A percentile compares a stretch with the other conserved stretches of the same genome.
These are phyloP conservation scores for Candida pseudofarinosa DNA, from an alignment of 805 yeast species.

Conservation along the genomic window DNA sequence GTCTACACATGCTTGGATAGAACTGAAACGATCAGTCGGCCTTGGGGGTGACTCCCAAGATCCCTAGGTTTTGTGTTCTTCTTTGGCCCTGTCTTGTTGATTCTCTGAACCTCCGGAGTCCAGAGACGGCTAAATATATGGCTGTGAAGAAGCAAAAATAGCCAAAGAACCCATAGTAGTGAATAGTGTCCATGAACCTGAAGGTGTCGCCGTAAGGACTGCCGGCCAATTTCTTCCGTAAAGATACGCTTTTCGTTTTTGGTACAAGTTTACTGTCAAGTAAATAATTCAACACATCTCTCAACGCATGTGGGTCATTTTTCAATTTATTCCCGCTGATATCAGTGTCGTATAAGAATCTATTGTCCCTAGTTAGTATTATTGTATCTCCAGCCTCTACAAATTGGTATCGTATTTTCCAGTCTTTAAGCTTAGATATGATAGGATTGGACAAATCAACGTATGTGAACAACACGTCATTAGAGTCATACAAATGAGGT, in stretches of 20 bases:
- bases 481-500: constrained; percentile 43
- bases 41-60: constrained; percentile 18
- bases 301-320: constrained; percentile 27
- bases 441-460: constrained; percentile 44
- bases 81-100: constrained; percentile 4
- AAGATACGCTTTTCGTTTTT: constrained; percentile 4
- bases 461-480: constrained; percentile 43
- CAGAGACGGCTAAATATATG: constrained; percentile 8
- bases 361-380: constrained; percentile 44
- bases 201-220: constrained; percentile 40
- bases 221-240: constrained; percentile 30
- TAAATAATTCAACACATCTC: constrained; percentile 35
- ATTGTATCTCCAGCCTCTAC: constrained; percentile 54
- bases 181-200: constrained; percentile 42
- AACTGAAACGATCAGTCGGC: constrained; percentile 11
- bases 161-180: constrained; percentile 41
- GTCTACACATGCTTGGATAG: constrained; percentile 16
- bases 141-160: constrained; percentile 23
- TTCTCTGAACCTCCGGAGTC: constrained; percentile 2
- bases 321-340: constrained; percentile 33
- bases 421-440: constrained; percentile 25
- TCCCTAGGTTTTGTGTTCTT: constrained; percentile 11
- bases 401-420: constrained; percentile 33
- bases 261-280: constrained; percentile 30
- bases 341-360: constrained; percentile 28